phyloP scores from a whole-genome alignment of 306 rosid genomes.

The Astragalus glycyphyllos region DNA sequence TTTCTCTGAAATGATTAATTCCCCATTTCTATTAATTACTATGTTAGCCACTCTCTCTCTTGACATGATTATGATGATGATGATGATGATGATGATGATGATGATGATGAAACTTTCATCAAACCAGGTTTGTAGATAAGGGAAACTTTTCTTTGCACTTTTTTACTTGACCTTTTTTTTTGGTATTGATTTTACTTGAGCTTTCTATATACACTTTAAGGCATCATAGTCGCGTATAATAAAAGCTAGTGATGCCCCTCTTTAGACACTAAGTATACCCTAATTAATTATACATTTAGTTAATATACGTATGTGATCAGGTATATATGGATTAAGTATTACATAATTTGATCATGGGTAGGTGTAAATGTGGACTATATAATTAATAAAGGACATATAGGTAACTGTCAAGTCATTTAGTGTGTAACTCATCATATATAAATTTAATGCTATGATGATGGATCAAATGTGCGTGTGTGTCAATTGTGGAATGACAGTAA shows the following conservation, averaged over 20 bases:
- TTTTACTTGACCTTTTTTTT: neutral
- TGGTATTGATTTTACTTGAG: neutral
- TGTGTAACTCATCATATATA: neutral
- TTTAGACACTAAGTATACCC: neutral
- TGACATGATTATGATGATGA: neutral
- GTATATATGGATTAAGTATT: no score
- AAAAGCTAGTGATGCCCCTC: neutral
- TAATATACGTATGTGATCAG: no score
- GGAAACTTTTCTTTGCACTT: conserved; percentile 38
- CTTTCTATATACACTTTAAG: conserved; percentile 37
- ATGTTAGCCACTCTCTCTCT: neutral
- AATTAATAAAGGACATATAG: neutral
- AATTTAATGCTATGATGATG: no score
- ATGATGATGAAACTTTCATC: conserved; percentile 12
- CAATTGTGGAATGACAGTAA: no score
- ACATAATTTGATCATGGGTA: neutral
- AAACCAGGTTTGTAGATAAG: conserved; percentile 27
- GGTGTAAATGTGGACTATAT: no score
- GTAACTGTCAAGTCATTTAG: conserved; percentile 6
- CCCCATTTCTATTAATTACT: conserved; percentile 13
- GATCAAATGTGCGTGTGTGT: no score
- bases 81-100: neutral
- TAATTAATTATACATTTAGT: neutral
- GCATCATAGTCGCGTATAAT: conserved; percentile 26
- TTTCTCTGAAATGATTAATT: conserved; percentile 36